Base-by-base conservation (phyloP, 768 basidiomycete species). In the Trametes punicea region DNA sequence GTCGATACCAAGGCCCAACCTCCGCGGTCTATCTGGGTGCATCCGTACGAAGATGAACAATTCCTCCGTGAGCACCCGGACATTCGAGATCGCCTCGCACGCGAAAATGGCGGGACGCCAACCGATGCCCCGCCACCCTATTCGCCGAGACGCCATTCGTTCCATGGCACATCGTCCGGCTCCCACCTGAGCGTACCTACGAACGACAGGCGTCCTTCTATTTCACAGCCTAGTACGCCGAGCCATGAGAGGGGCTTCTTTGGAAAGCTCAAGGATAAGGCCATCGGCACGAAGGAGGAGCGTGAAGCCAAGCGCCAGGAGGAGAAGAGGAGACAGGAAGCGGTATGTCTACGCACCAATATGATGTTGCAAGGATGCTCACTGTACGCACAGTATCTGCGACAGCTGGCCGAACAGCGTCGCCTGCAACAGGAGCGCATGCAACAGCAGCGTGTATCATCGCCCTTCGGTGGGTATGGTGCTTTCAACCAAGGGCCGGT, bases 11-110 rank as follows among this genome's bases (percentile, higher is more conserved):
- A 70, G 55, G 79, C 81, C 0, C 73, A 67, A 7, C 87, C 88
- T 7, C 81, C 85, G 1, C 79, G 87, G 0, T 76, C 81, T 0
- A 88, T 82, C 62, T 90, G 87, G 88, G 75, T 76, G 1, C 87
- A 90, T 64, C 87, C 88, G 1, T 81, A 81, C 55, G 84, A 88
- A 53, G 86, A 88, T 65, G 80, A 83, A 42, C 74, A 81, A 48
- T 88, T 78, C 67, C 73, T 87, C n/a, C 62, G 56, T 4, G 77
- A 80, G 42, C 79, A 85, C 58, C 81, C 84, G 7, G 77, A 81
- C 4, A 59, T 72, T 7, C 67, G 66, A 51, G 71, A 76, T 53
- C 76, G 77, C 57, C 62, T 73, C 16, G 62, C 62, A 16, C 48
- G 49, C 20, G 46, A 60, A 27, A 44, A 29, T 42, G 44, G 45